phyloP scores from a whole-genome alignment of 352 stramenopile species.

The Phytopythium litorale region DNA sequence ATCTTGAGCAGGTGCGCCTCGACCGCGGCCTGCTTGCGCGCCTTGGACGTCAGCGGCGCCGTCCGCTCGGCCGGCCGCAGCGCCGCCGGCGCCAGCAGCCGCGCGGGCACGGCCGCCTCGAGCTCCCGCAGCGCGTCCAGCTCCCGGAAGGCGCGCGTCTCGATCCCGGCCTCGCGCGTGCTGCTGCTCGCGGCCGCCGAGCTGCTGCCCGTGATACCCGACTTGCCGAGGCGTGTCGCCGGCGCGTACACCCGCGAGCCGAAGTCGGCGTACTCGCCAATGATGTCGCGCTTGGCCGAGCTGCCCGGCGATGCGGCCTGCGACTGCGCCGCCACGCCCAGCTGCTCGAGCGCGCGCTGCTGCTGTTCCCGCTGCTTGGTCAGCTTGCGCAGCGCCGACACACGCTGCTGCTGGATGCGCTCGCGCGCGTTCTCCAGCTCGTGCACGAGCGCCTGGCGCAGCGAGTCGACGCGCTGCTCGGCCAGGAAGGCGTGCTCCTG shows the following conservation, averaged over 20 bases:
- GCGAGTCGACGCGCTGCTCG: constrained; percentile 86
- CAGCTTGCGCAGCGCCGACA: constrained; percentile 89
- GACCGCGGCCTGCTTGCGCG: constrained; percentile 70
- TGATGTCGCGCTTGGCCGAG: constrained; percentile 75
- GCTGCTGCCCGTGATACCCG: constrained; percentile 14
- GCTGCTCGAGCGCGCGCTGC: constrained; percentile 17
- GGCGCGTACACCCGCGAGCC: constrained; percentile 84
- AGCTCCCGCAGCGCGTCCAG: constrained; percentile 58
- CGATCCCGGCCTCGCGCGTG: constrained; percentile 49
- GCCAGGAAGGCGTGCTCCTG: constrained; percentile 89
- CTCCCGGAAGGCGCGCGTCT: constrained; percentile 43
- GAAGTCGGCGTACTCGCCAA: constrained; percentile 86
- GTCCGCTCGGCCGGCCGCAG: constrained; percentile 49
- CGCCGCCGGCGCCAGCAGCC: constrained; percentile 40
- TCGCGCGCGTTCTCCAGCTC: constrained; percentile 75
- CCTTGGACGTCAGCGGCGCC: constrained; percentile 56
- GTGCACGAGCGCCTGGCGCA: constrained; percentile 76
- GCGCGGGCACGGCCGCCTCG: constrained; percentile 48
- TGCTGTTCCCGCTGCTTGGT: constrained; percentile 77
- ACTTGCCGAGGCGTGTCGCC: constrained; percentile 53
- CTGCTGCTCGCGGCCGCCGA: constrained; percentile 7
- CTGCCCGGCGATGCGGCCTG: constrained; percentile 19
- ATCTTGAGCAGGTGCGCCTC: constrained; percentile 85
- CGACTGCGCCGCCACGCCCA: constrained; percentile 5
- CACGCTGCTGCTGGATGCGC: constrained; percentile 81